Base-by-base conservation (phyloP, 257 asterid species). In the Gentiana straminea region DNA sequence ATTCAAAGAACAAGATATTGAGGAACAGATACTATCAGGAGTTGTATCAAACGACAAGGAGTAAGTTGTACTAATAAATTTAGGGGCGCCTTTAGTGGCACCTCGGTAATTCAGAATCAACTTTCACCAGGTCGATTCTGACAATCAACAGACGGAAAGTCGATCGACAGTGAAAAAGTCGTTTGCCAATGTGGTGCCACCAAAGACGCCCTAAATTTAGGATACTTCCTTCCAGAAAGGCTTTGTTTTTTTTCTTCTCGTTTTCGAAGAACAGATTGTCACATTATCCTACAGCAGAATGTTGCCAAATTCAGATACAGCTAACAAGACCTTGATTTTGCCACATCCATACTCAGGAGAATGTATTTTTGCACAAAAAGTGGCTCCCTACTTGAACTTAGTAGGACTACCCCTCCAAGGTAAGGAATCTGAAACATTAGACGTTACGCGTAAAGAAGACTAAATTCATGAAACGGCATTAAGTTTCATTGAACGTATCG, bases 361-460 rank as follows among this genome's bases (percentile, higher is more conserved):
- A 60, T 82, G 33, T 77, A 70, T 67, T 74, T 86, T 69, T 80
- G 88, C 81, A 73, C 97, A 3, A 82, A 76, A 55, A 70, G 68
- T 55, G 91, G 94, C 10, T 64, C 75, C 7, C 62, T 89, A 41
- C 24, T 84, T 57, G 87, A 89, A 69, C 82, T 89, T 70, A 34
- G 33, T 59, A 79, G 58, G 52, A 61, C 63, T 68, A 87, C 79
- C 70, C 89, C 81, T 51, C 78, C 82, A 57, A 79, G 86, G 97
- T 89, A 52, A 77, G 78, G 51, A 24, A 38, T 9, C 33, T 55
- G 34, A 47, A 15, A 33, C 7, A 34, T 9, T 54, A 2, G 7
- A 8, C 4, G 34, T 50, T 38, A 4, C 36, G 38, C 43, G 15
- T 3, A 32, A 8, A 0, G 32, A 55, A 37, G 41, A 37, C 5